These are phyloP conservation scores for Gypsophila paniculata DNA, from an alignment of 179 eudicot species.

Conservation along the genomic window DNA sequence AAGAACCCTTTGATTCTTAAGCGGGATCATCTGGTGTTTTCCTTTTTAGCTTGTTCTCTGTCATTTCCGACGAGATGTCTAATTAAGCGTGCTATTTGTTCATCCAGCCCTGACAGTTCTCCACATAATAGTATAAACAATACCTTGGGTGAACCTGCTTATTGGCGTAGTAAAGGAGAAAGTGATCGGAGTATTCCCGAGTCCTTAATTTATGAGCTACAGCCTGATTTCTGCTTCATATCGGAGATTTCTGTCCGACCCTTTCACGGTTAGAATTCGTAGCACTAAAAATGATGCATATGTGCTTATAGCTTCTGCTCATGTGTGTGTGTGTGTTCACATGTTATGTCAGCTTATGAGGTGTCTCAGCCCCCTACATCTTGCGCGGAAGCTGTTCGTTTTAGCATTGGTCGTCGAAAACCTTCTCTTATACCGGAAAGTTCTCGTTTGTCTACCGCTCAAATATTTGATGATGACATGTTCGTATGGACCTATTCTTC, in stretches of 20 bases:
- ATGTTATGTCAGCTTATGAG: neutral
- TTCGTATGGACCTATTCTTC: slow-evolving; percentile 17
- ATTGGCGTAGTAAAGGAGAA: slow-evolving; percentile 54
- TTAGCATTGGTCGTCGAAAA: too few relatives aligned
- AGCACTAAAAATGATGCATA: neutral
- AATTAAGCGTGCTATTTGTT: slow-evolving; percentile 35
- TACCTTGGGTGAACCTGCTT: slow-evolving; percentile 32
- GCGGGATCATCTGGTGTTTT: slow-evolving; percentile 42
- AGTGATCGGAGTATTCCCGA: slow-evolving; percentile 40
- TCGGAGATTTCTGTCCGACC: slow-evolving; percentile 4
- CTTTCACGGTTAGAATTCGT: neutral
- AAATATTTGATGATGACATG: slow-evolving; percentile 6
- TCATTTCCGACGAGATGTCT: slow-evolving; percentile 27
- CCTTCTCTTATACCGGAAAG: too few relatives aligned
- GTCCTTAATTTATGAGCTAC: slow-evolving; percentile 34
- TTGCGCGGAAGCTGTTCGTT: too few relatives aligned
- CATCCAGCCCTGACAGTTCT: slow-evolving; percentile 48
- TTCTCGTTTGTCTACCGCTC: neutral
- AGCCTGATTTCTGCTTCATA: neutral
- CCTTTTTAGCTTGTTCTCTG: slow-evolving; percentile 31
- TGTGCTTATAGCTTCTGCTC: neutral
- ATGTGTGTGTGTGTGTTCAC: neutral
- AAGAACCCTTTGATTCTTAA: slow-evolving; percentile 14
- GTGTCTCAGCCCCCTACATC: neutral
- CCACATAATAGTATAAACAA: slow-evolving; percentile 37